Evolutionary conservation across 805 yeast species (phyloP), one percentile per base, ranked within the genome.

Genomic region (Metschnikowia orientalis): DNA sequence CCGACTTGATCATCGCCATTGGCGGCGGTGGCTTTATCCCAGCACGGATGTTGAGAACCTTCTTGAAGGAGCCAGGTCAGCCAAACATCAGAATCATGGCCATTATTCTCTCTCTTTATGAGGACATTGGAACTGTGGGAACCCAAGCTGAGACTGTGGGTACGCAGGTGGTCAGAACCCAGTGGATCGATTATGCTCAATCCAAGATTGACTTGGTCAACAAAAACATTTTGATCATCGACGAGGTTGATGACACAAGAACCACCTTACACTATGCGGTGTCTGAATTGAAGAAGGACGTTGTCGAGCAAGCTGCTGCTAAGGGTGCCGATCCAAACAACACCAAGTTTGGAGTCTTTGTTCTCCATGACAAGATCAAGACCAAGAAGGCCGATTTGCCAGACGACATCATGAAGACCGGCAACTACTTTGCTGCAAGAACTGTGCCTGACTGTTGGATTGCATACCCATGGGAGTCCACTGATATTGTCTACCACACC

Each of bases 21-120:
- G 98, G 95, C 53, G 95, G 95, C 50, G 95, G 98, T 56, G 98
- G 97, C 2, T 86, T 90, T 60, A 92, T 90, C 38, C 98, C 97
- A 17, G 97, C 98, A 6, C 78, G 98, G 59, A 92, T 92, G 63
- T 72, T 90, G 57, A 78, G 98, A 59, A 80, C 97, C 2, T 92
- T 90, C 61, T 69, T 90, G 47, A 90, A 89, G 61, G 83, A 81
- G 46, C 85, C 83, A 18, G 95, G 95, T 40, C 68, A 80, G 40
- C 90, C 94, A 48, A 90, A 89, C 51, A 81, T 88, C 40, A 81
- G 95, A 51, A 87, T 90, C 53, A 90, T 89, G 78, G 97, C 98
- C 29, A 86, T 90, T 48, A 94, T 92, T 20, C 71, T 90, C 46
- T 87, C 97, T 1, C 70, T 90, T 35, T 90, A 90, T 57, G 98